Evolutionary conservation across 169 alveolate species (phyloP), one percentile per base, ranked within the genome.

Genomic region (Plasmodium berghei): DNA sequence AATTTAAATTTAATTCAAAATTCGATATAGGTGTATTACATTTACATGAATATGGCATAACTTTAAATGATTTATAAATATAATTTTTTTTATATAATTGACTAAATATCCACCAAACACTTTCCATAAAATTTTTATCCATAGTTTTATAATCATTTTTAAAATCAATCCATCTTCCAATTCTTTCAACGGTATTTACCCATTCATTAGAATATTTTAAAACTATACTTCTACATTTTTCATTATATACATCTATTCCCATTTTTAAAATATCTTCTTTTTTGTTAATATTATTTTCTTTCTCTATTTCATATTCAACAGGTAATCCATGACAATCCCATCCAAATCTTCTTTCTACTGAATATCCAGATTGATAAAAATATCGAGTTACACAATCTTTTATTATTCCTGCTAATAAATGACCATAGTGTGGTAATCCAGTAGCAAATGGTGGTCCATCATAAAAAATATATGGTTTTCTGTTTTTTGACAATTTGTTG

Each of bases 241-340:
- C 92, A 80, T 94, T 83, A 66, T 83, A 93, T n/a, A 87, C 94
- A 69, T 87, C 93, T 48, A 91, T 93, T 16, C 99, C 99, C 95
- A 96, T 95, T 91, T 94, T 93, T 73, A 97, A 85, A 73, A 98
- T 97, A 48, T 99, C 99, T 46, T 96, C 94, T 69, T 96, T 96
- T 16, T 96, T 94, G 64, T 95, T 96, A 62, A 99, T 97, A 55
- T 95, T 94, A 72, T 97, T 91, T 67, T 88, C 89, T 93, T 98
- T 97, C 91, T 99, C 99, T 72, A 99, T 98, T 93, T 98, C 99
- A 80, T 96, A 95, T 94, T 99, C 99, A 49, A 99, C 97, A 2
- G 99, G 99, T 22, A 99, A 97, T 16, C 99, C 99, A 92, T 99
- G 99, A 93, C 99, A 98, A 90, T 99, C 99, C 99, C 99, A 99